Evolutionary conservation across 2,329 filamentous ascomycete species (phyloP), one percentile per base, ranked within the genome.

Genomic region (Pyrenochaeta sp.): DNA sequence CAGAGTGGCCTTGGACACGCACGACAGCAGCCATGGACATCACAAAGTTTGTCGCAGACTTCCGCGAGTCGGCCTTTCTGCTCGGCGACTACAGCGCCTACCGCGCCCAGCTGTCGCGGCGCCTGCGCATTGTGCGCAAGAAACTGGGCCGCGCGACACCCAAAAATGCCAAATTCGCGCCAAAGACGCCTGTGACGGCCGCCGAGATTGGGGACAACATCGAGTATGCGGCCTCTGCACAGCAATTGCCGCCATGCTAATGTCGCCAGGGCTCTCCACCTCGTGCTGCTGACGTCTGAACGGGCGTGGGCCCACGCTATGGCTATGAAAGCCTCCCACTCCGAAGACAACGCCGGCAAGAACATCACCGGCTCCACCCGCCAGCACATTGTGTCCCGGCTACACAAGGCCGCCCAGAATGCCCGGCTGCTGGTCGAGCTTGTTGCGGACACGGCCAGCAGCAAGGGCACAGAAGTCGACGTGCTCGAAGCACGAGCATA

Each of bases 291-390:
- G 63, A 89, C 85, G 26, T 86, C 92, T 48, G 94, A 99, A 76
- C 84, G 94, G 53, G 90, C 92, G 37, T 97, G 91, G 90, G 93
- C 94, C 24, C 87, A 96, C 71, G 93, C 92, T 44, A 95, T 97
- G 91, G 85, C 88, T 67, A 90, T 96, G 81, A 96, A 96, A 73
- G 83, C 90, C 3, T 78, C 84, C 14, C 90, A 95, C 68, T 83
- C 89, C 26, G 82, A 88, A 59, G 90, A 94, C 60, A 85, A 86
- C 48, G 77, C 79, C 24, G 75, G 79, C 38, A 89, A 90, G 70
- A 87, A 86, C 35, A 88, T 96, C 53, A 83, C 86, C 19, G 88
- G 91, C 48, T 84, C 87, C 38, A 88, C 89, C 13, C 86, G 91
- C 65, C 87, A 87, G 39, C 93, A 99, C 71, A 94, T 97, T 26